Conservation (phyloP, 192 early-diverging fungal genomes). For the Mortierella claussenii region DNA sequence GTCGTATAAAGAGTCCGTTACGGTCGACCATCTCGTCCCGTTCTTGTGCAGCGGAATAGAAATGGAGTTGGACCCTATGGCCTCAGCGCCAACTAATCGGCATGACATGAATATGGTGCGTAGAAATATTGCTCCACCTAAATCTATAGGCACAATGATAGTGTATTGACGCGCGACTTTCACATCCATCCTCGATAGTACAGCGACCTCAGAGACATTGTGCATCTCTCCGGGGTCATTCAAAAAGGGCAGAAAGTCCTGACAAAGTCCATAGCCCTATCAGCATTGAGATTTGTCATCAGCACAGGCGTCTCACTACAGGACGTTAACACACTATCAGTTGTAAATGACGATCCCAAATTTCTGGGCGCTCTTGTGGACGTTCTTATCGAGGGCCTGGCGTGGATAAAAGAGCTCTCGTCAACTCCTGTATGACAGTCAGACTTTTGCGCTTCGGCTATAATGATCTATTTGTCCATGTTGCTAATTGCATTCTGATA, state of each 20-base stretch:
- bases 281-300: constrained; percentile 6
- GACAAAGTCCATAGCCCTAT: constrained; percentile 33
- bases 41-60: constrained; percentile 35
- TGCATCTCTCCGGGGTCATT: constrained; percentile 30
- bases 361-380: constrained; percentile 18
- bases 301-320: neutral
- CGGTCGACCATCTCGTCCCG: constrained; percentile 26
- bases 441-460: neutral
- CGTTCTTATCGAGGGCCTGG: constrained; percentile 26
- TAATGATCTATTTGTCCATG: neutral
- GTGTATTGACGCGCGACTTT: too few species aligned
- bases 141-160: too few species aligned
- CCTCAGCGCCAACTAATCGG: constrained; percentile 17
- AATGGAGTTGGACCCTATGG: constrained; percentile 54
- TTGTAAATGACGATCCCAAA: constrained; percentile 14
- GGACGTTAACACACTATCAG: constrained; percentile 1
- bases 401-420: constrained; percentile 37
- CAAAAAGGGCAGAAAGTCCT: constrained; percentile 40
- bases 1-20: constrained; percentile 21
- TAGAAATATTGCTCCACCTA: too few species aligned
- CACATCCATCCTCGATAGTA: constrained; percentile 23
- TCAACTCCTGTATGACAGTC: constrained; percentile 17
- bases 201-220: constrained; percentile 37
- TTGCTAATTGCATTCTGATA: neutral
- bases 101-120: constrained; percentile 50